Evolutionary conservation across 768 basidiomycete species (phyloP).

Genomic region (Coprinellus aureogranulatus): DNA sequence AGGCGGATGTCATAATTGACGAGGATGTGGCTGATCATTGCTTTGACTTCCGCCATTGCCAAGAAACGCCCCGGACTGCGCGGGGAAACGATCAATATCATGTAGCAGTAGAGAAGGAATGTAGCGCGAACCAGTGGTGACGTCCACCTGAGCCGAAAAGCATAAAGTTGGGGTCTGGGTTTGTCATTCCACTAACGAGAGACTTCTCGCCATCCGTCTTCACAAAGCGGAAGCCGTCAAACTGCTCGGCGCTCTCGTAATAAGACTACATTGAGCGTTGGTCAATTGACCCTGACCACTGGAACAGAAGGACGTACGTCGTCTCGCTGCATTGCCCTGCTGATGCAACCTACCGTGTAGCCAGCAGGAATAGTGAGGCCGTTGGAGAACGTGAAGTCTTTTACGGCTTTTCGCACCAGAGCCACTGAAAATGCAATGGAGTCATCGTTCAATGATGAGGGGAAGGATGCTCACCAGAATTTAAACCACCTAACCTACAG

Average conservation of each 20-base stretch:
- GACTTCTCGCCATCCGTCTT: not conserved
- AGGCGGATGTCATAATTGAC: slow-evolving; percentile 37
- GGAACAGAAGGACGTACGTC: not conserved
- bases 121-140: not conserved
- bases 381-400: slow-evolving; percentile 45
- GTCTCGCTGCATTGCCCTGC: not conserved
- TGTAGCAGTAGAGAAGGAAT: not conserved
- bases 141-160: not conserved
- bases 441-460: slow-evolving; percentile 5
- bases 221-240: not conserved
- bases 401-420: slow-evolving; percentile 30
- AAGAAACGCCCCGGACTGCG: slow-evolving; percentile 39
- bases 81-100: not conserved
- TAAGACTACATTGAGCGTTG: not conserved
- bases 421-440: slow-evolving; percentile 17
- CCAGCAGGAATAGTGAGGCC: slow-evolving; percentile 37
- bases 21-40: slow-evolving; percentile 42
- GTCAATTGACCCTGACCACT: no score
- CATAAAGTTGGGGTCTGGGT: not conserved
- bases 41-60: slow-evolving; percentile 38
- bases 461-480: not conserved
- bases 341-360: not conserved
- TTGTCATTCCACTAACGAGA: not conserved
- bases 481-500: slow-evolving; percentile 32
- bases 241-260: not conserved